Base-by-base conservation (phyloP, 305 asterid species). In the Solanum aculeatissimum region DNA sequence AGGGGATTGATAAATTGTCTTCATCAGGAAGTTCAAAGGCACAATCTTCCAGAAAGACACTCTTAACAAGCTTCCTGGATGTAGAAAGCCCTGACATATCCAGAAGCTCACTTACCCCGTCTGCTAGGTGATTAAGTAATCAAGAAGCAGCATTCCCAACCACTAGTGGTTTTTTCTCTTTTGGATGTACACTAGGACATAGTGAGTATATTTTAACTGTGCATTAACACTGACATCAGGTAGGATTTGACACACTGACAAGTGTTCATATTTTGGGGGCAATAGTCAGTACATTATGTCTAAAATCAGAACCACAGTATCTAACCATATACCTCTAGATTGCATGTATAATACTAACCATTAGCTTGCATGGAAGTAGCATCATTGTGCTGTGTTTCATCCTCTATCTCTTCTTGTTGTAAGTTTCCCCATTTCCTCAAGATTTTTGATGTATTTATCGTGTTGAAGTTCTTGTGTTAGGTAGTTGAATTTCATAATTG, bases 31-130 rank as follows among this genome's bases (percentile, higher is more conserved):
- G 96, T 83, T 87, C 98, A 58, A 94, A 85, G 88, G 93, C 92
- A 35, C 97, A 91, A 77, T 93, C 97, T 66, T 94, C 98, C 12
- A 81, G 99, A 72, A 97, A 91, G 85, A 97, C 99, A 80, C 96
- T 97, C 15, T 87, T 97, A 79, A 95, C 99, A 27, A 95, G 94
- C 90, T 95, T 97, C 87, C 98, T 97, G 65, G 99, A 96, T 83
- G 86, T 92, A 49, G 93, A 95, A 87, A 97, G 98, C 84, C 99
- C 99, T 29, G 93, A 93, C 80, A 66, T 97, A 84, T 95, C 98
- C 49, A 91, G 88, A 75, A 97, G 95, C 27, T 92, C 98, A 63
- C 83, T 97, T 49, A 40, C 90, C 88, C 99, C 99, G 40, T 89
- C 97, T 60, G 92, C 99, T 58, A 92, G 98, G 92, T 96, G 85